Evolutionary conservation across 2,329 filamentous ascomycete genomes (phyloP).

Genomic region (Fusarium begoniae): DNA sequence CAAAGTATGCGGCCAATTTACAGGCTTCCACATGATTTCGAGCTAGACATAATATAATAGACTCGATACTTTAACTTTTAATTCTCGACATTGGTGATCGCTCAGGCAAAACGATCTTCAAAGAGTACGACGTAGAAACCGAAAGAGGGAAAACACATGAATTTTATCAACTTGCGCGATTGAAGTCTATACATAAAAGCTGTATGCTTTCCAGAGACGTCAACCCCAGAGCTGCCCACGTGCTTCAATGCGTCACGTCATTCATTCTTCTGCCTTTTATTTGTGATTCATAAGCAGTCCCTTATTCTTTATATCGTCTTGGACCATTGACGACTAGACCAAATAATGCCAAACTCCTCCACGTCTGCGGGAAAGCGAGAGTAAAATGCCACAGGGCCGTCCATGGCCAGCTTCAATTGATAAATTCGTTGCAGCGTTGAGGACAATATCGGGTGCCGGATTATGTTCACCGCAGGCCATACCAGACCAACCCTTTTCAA

Average conservation of each 20-base stretch:
- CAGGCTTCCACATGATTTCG: background rate
- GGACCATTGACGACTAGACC: conserved; percentile 33
- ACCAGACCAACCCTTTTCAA: conserved; percentile 35
- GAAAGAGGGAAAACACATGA: background rate
- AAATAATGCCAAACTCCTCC: conserved; percentile 34
- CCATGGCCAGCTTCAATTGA: conserved; percentile 43
- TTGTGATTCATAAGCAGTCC: conserved; percentile 32
- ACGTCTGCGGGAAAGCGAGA: conserved; percentile 39
- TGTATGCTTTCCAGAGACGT: conserved; percentile 19
- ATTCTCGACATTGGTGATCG: background rate
- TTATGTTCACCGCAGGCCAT: conserved; percentile 31
- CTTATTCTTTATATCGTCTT: conserved; percentile 36
- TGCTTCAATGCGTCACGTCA: conserved; percentile 25
- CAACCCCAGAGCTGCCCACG: conserved; percentile 6
- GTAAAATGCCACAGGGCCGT: conserved; percentile 40
- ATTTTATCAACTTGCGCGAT: conserved; percentile 33
- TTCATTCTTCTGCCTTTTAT: conserved; percentile 32
- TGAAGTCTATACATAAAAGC: conserved; percentile 31
- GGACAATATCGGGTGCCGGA: conserved; percentile 36
- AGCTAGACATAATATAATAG: background rate
- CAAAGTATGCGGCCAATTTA: background rate
- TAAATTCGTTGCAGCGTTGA: conserved; percentile 40
- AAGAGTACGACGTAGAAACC: background rate
- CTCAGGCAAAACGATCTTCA: background rate
- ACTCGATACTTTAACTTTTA: background rate